These are phyloP conservation scores for Naganishia kalamii DNA, from an alignment of 768 basidiomycete genomes.

Conservation along the genomic window DNA sequence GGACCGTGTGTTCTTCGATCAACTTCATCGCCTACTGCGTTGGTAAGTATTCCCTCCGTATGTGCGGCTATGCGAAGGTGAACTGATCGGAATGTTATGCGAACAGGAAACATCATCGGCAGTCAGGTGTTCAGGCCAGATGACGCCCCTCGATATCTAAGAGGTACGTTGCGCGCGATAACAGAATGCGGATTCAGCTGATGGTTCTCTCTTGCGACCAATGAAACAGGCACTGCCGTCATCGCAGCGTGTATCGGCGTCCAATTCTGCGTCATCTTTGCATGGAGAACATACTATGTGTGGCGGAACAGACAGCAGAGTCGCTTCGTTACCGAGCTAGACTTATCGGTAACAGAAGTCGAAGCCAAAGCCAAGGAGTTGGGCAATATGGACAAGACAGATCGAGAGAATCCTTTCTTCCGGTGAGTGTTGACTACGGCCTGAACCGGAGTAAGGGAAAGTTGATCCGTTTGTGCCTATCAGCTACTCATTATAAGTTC, in stretches of 20 bases:
- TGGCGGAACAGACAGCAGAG: constrained; percentile 26
- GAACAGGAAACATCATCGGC: constrained; percentile 28
- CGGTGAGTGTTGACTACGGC: no score
- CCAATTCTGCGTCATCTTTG: constrained; percentile 25
- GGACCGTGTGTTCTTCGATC: constrained; percentile 21
- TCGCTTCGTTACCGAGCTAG: constrained; percentile 20
- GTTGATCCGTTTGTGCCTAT: no score
- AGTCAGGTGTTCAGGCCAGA: constrained; percentile 25
- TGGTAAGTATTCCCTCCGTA: neutral
- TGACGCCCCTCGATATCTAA: constrained; percentile 33
- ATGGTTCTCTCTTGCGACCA: no score
- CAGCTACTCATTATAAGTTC: no score
- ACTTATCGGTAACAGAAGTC: constrained; percentile 26
- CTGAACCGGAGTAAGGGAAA: no score
- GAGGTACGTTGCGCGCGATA: neutral
- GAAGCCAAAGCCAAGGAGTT: constrained; percentile 25
- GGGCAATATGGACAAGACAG: constrained; percentile 34
- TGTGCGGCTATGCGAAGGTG: neutral
- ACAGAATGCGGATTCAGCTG: no score
- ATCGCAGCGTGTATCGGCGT: constrained; percentile 24
- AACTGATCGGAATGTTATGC: neutral
- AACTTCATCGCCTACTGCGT: constrained; percentile 27
- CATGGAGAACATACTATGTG: constrained; percentile 28
- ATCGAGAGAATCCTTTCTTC: constrained; percentile 32
- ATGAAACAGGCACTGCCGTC: constrained; percentile 26